These are phyloP conservation scores for Phialophora expanda DNA, from an alignment of 2,329 filamentous ascomycete genomes.

Conservation along the genomic window DNA sequence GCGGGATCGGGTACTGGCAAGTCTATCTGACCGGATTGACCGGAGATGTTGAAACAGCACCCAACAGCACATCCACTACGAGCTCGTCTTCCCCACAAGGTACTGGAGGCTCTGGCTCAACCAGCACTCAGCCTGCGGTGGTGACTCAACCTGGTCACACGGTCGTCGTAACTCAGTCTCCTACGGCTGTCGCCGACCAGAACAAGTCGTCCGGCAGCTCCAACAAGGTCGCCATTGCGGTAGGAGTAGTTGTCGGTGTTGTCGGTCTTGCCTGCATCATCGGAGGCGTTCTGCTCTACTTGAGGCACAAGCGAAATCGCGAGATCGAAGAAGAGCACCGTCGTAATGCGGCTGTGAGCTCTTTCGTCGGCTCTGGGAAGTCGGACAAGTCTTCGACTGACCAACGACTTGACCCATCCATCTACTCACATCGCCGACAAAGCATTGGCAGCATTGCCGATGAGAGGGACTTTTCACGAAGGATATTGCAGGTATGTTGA, in stretches of 20 bases:
- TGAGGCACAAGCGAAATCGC: constrained; percentile 75
- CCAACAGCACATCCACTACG: constrained; percentile 39
- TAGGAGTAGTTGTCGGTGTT: constrained; percentile 84
- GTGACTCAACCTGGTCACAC: constrained; percentile 44
- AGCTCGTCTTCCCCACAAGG: constrained; percentile 53
- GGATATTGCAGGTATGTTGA: constrained; percentile 82
- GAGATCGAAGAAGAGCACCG: constrained; percentile 84
- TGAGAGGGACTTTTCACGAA: constrained; percentile 94
- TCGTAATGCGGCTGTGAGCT: constrained; percentile 77
- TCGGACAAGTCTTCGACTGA: constrained; percentile 74
- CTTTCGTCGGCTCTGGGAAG: constrained; percentile 68
- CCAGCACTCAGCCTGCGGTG: constrained; percentile 24
- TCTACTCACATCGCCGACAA: constrained; percentile 80
- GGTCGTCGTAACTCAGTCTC: constrained; percentile 44
- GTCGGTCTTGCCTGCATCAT: constrained; percentile 69
- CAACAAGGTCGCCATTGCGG: constrained; percentile 85
- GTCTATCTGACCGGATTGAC: constrained; percentile 59
- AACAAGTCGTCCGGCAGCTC: constrained; percentile 50
- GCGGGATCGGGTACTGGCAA: constrained; percentile 59
- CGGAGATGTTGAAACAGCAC: constrained; percentile 45
- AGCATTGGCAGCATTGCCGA: constrained; percentile 97
- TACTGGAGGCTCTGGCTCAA: constrained; percentile 44
- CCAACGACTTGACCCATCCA: constrained; percentile 79
- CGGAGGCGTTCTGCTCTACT: constrained; percentile 73
- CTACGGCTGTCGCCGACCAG: constrained; percentile 43